Evolutionary conservation across 2,329 filamentous ascomycete genomes (phyloP).

Genomic region (Trichoderma citrinoviride): DNA sequence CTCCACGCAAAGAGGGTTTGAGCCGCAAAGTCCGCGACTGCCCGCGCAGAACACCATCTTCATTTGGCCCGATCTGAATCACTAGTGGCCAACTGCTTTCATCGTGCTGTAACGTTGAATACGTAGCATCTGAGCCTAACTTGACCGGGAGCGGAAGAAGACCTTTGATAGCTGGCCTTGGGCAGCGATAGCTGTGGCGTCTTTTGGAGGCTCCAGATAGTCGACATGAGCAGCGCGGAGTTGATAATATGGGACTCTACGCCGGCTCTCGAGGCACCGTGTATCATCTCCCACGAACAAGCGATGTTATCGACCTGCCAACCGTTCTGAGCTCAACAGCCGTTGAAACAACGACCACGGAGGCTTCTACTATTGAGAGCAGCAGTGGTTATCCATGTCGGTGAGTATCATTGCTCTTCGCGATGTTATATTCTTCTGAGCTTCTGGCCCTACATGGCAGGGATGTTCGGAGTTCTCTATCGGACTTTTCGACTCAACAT

Average conservation of each 20-base stretch:
- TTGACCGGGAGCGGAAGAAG: conserved; percentile 20
- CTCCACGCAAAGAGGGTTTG: neutral
- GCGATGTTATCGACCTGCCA: neutral
- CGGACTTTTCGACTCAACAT: neutral
- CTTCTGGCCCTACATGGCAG: neutral
- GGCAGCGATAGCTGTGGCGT: conserved; percentile 28
- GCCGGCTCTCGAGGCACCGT: conserved; percentile 1
- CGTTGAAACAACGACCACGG: neutral
- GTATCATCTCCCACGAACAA: neutral
- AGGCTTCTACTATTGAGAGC: neutral
- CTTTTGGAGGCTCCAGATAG: neutral
- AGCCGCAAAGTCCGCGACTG: conserved; percentile 14
- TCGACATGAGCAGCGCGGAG: neutral
- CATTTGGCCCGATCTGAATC: conserved; percentile 1
- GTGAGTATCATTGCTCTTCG: neutral
- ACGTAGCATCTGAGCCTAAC: conserved; percentile 29
- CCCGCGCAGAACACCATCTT: neutral
- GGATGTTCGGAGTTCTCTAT: neutral
- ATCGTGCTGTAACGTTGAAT: conserved; percentile 6
- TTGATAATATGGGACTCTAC: conserved; percentile 20
- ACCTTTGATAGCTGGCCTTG: conserved; percentile 23
- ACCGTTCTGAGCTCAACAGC: neutral
- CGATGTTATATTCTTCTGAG: neutral
- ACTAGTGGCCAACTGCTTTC: neutral
- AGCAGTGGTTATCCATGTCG: neutral